phyloP scores from a whole-genome alignment of 2,329 filamentous ascomycete species.

The Penicillium italicum region DNA sequence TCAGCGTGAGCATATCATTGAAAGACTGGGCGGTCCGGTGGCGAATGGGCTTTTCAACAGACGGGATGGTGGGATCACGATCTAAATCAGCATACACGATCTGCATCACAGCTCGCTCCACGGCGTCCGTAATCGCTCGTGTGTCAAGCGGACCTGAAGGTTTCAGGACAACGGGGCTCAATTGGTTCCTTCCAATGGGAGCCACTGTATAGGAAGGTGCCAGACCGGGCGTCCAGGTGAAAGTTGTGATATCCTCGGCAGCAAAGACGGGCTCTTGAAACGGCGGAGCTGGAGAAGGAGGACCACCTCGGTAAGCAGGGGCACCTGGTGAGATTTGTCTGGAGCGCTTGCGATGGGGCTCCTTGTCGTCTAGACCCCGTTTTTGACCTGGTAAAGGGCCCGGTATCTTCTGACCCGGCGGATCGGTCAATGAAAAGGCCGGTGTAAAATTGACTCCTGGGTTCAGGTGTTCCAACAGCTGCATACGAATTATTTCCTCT shows the following conservation, averaged over 20 bases:
- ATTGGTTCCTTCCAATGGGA: background rate
- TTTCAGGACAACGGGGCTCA: background rate
- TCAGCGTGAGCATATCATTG: conserved; percentile 18
- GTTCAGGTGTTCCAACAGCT: background rate
- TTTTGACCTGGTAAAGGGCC: background rate
- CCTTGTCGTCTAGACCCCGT: background rate
- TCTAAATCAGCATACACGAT: conserved; percentile 31
- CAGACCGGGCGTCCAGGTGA: background rate
- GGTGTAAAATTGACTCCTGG: background rate
- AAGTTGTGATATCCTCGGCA: background rate
- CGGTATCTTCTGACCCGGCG: background rate
- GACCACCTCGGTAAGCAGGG: background rate
- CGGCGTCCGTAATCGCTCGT: conserved; percentile 13
- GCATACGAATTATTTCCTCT: background rate
- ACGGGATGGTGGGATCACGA: conserved; percentile 24
- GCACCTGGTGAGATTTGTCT: conserved; percentile 3
- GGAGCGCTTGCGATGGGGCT: background rate
- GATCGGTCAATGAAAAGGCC: background rate
- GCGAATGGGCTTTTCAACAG: conserved; percentile 5
- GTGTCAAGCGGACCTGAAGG: background rate
- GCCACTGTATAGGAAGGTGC: background rate
- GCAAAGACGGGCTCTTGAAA: conserved; percentile 2
- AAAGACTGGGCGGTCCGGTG: conserved; percentile 11
- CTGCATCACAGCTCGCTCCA: conserved; percentile 28
- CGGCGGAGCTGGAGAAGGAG: background rate